phyloP scores from a whole-genome alignment of 768 basidiomycete species.

The Krasilnikovozyma curviuscula region DNA sequence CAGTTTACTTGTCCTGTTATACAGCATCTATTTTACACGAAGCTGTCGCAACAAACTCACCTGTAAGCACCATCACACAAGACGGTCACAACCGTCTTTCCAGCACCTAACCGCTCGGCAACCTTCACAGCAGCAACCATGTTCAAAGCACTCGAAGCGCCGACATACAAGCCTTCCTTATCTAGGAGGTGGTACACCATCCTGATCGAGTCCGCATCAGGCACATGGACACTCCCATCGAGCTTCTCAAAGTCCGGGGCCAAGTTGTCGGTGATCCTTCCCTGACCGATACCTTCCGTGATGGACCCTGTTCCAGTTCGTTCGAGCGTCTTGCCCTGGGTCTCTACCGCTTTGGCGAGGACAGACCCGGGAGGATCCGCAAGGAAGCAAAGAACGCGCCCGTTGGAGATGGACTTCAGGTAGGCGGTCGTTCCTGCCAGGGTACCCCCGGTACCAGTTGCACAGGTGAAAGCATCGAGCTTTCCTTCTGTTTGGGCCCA shows the following conservation, averaged over 20 bases:
- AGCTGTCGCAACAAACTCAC: slow-evolving; percentile 24
- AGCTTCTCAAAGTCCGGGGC: slow-evolving; percentile 58
- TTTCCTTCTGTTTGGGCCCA: slow-evolving; percentile 67
- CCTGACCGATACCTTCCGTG: slow-evolving; percentile 67
- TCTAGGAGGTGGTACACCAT: slow-evolving; percentile 90
- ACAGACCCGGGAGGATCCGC: slow-evolving; percentile 96
- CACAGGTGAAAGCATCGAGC: slow-evolving; percentile 77
- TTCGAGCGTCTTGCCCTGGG: slow-evolving; percentile 48
- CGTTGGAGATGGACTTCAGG: slow-evolving; percentile 68
- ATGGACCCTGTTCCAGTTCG: slow-evolving; percentile 38
- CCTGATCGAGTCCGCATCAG: slow-evolving; percentile 71
- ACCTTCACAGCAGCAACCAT: slow-evolving; percentile 84
- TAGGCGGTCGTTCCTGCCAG: slow-evolving; percentile 71
- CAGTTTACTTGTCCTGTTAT: too few species aligned
- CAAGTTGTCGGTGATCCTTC: slow-evolving; percentile 81
- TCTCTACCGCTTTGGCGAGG: slow-evolving; percentile 58
- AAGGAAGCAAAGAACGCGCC: slow-evolving; percentile 63
- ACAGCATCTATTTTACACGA: not conserved
- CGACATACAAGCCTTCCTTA: slow-evolving; percentile 80
- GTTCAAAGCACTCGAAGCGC: slow-evolving; percentile 83
- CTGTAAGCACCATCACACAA: slow-evolving; percentile 91
- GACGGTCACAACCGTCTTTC: slow-evolving; percentile 80
- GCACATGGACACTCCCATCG: slow-evolving; percentile 63
- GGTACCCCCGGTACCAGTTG: slow-evolving; percentile 92
- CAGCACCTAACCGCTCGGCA: slow-evolving; percentile 65